Conservation (phyloP, 2,329 filamentous ascomycete species). For the Sclerotinia trifoliorum region DNA sequence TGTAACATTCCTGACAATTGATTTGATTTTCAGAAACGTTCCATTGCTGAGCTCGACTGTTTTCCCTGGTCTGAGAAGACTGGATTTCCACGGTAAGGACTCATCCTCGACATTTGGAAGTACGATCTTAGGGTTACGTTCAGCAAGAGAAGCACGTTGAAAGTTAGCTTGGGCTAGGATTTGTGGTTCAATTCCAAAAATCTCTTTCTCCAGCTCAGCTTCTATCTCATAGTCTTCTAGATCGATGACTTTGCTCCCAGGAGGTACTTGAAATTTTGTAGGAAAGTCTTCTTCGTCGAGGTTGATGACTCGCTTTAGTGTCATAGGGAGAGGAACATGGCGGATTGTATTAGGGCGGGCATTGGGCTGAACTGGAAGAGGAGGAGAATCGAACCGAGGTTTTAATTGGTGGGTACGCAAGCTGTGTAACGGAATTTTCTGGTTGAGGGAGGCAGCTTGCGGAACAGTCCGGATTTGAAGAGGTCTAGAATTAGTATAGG, state of each 20-base stretch:
- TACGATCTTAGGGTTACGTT: constrained; percentile 30
- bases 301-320: background rate
- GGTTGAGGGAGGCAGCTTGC: background rate
- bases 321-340: background rate
- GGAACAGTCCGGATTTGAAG: background rate
- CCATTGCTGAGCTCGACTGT: constrained; percentile 32
- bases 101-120: constrained; percentile 41
- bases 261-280: background rate
- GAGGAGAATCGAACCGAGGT: background rate
- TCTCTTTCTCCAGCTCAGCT: background rate
- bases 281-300: background rate
- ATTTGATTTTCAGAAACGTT: constrained; percentile 44
- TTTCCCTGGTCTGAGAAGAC: constrained; percentile 32
- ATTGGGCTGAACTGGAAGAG: background rate
- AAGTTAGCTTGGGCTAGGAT: background rate
- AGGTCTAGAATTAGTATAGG: background rate
- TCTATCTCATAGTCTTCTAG: constrained; percentile 9
- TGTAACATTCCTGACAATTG: constrained; percentile 5
- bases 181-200: background rate
- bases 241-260: constrained; percentile 1
- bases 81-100: constrained; percentile 23
- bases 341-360: background rate
- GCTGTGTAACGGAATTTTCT: background rate
- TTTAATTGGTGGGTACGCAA: background rate
- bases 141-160: background rate